Percentiles rank a stretch among this genome's conserved stretches.
These are phyloP conservation scores for Ceratobasidium sp. DNA, from an alignment of 1,284 basidiomycete genomes.

Conservation along the genomic window DNA sequence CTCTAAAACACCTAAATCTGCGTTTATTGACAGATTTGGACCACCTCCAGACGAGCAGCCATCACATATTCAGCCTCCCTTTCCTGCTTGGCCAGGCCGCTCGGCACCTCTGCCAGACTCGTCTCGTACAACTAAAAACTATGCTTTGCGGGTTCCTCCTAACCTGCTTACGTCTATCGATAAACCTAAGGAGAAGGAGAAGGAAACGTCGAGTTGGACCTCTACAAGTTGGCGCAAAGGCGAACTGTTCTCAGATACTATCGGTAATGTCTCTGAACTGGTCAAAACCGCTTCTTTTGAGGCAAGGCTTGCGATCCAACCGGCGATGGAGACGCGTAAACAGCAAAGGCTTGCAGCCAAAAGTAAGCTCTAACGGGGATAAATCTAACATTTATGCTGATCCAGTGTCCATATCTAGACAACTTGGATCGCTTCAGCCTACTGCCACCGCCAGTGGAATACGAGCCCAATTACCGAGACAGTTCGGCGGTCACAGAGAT, in stretches of 20 bases:
- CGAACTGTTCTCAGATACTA: constrained; percentile 24
- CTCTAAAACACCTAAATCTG: constrained; percentile 1
- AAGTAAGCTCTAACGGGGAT: neutral
- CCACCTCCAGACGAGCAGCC: neutral
- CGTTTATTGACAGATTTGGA: constrained; percentile 27
- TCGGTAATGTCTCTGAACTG: constrained; percentile 23
- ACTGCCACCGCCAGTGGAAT: constrained; percentile 1
- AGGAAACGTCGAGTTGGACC: neutral
- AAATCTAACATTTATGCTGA: neutral
- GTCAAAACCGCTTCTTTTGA: constrained; percentile 26
- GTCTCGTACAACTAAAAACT: neutral
- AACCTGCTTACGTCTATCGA: constrained; percentile 3
- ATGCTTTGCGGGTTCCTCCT: neutral
- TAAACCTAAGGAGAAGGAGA: neutral
- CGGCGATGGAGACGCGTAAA: constrained; percentile 12
- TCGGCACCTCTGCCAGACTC: neutral
- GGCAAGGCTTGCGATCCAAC: constrained; percentile 27
- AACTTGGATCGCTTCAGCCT: constrained; percentile 16
- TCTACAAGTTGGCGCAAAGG: neutral
- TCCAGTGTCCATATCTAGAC: neutral
- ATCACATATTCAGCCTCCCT: constrained; percentile 16
- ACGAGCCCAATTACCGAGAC: neutral
- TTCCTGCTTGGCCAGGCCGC: constrained; percentile 22
- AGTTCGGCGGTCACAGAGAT: neutral
- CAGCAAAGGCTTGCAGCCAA: constrained; percentile 16